Evolutionary conservation across 768 basidiomycete species (phyloP).

Genomic region (Leccinum barrowsii): DNA sequence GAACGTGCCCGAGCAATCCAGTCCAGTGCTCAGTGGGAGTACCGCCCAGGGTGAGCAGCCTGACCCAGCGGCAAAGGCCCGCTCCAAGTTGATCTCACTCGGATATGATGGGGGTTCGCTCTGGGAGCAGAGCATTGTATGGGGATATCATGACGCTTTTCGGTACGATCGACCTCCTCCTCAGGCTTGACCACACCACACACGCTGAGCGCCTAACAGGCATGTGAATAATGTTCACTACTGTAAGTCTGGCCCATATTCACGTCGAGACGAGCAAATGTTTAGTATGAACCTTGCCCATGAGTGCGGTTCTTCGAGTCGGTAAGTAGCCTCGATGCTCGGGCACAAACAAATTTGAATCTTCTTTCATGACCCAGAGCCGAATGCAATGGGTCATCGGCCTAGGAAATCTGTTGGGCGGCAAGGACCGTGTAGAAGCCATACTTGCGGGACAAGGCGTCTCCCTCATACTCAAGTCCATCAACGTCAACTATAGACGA

Average conservation of each 20-base stretch:
- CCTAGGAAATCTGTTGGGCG: conserved; percentile 58
- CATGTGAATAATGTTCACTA: conserved; percentile 80
- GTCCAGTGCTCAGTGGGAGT: conserved; percentile 3
- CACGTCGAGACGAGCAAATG: neutral
- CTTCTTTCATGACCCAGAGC: conserved; percentile 37
- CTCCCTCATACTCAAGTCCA: conserved; percentile 72
- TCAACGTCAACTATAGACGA: conserved; percentile 61
- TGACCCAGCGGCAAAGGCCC: conserved; percentile 36
- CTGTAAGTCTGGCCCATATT: conserved; percentile 35
- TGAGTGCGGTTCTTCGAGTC: conserved; percentile 71
- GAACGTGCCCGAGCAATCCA: neutral
- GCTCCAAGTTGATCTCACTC: conserved; percentile 37
- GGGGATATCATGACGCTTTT: conserved; percentile 80
- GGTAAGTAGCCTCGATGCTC: conserved; percentile 32
- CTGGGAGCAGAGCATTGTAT: conserved; percentile 73
- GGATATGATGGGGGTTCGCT: conserved; percentile 66
- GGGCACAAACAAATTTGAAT: neutral
- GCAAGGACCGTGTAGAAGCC: conserved; percentile 47
- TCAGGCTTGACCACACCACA: too few relatives aligned
- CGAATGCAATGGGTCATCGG: conserved; percentile 66
- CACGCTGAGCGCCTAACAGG: conserved; percentile 33
- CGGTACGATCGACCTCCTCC: conserved; percentile 39
- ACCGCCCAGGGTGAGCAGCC: neutral
- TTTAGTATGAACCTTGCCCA: neutral
- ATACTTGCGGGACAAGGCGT: conserved; percentile 64